Evolutionary conservation across 352 stramenopile genomes (phyloP).

Genomic region (Detonula confervacea): DNA sequence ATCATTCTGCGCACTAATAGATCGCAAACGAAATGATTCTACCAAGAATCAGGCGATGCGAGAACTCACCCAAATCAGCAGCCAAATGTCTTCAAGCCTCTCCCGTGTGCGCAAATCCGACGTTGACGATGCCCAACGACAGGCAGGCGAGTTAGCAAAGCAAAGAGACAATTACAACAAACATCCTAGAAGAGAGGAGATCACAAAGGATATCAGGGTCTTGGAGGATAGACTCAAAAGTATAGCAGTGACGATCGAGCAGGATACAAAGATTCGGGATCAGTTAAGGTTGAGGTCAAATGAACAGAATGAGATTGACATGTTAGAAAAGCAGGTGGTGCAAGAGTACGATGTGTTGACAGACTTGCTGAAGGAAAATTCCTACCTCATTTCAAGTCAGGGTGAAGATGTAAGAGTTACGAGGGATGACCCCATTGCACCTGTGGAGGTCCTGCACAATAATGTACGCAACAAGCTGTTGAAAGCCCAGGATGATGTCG

Average conservation of each 20-base stretch:
- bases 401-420: constrained; percentile 40
- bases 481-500: constrained; percentile 32
- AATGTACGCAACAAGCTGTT: constrained; percentile 49
- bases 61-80: constrained; percentile 42
- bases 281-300: constrained; percentile 62
- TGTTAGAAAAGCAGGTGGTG: constrained; percentile 64
- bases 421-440: constrained; percentile 40
- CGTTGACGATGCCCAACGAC: constrained; percentile 62
- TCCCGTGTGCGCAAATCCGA: constrained; percentile 57
- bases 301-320: constrained; percentile 67
- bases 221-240: constrained; percentile 68
- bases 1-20: neutral
- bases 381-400: constrained; percentile 38
- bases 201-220: constrained; percentile 72
- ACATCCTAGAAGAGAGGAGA: constrained; percentile 57
- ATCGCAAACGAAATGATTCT: constrained; percentile 35
- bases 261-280: constrained; percentile 67
- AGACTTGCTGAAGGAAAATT: constrained; percentile 60
- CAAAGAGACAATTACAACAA: constrained; percentile 43
- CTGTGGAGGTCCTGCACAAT: constrained; percentile 44
- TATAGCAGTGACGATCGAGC: constrained; percentile 68
- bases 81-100: constrained; percentile 35
- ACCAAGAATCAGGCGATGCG: constrained; percentile 35
- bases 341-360: constrained; percentile 70
- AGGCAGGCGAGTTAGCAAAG: constrained; percentile 39